Evolutionary conservation across 2,329 filamentous ascomycete species (phyloP).

Genomic region (Colletotrichum truncatum): DNA sequence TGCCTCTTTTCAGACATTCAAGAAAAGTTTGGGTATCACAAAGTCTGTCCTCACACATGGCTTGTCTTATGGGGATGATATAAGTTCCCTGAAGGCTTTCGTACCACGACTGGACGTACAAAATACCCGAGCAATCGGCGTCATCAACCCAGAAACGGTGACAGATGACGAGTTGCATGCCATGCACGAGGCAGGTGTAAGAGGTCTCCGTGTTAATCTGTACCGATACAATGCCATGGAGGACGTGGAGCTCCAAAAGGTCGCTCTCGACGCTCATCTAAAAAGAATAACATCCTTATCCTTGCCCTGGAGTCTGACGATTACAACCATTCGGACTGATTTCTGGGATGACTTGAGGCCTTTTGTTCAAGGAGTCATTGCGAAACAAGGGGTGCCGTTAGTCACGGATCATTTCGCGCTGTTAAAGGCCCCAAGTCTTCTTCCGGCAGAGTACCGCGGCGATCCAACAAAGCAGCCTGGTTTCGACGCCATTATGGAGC

Average conservation of each 20-base stretch:
- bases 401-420: conserved; percentile 49
- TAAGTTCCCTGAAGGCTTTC: conserved; percentile 42
- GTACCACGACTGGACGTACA: conserved; percentile 36
- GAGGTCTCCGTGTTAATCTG: conserved; percentile 46
- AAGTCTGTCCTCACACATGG: conserved; percentile 47
- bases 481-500: conserved; percentile 38
- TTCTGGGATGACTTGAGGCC: conserved; percentile 38
- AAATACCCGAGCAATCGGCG: conserved; percentile 39
- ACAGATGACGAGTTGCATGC: conserved; percentile 34
- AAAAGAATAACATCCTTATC: conserved; percentile 32
- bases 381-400: conserved; percentile 33
- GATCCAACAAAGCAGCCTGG: conserved; percentile 40
- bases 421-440: conserved; percentile 44
- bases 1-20: conserved; percentile 29
- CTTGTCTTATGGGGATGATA: conserved; percentile 46
- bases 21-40: conserved; percentile 36
- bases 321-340: conserved; percentile 41
- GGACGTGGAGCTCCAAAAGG: conserved; percentile 44
- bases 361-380: conserved; percentile 35
- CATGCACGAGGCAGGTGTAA: conserved; percentile 40
- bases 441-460: conserved; percentile 32
- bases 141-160: conserved; percentile 39
- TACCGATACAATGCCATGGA: conserved; percentile 47
- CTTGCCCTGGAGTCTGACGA: conserved; percentile 40
- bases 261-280: conserved; percentile 39